phyloP scores from a whole-genome alignment of 371 early-diverging fungal genomes.

The Mucor circinelloides region DNA sequence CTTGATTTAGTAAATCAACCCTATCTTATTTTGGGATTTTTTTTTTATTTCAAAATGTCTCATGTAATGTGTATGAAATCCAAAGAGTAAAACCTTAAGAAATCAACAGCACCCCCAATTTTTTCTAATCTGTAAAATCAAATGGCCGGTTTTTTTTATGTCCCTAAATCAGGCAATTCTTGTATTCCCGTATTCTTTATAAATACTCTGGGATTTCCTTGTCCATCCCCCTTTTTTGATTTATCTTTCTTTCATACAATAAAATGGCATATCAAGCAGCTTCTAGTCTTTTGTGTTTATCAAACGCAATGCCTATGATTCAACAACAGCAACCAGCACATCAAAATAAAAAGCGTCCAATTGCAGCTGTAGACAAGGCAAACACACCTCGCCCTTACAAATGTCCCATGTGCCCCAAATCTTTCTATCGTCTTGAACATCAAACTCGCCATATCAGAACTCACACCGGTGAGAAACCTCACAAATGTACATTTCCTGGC shows the following conservation, averaged over 20 bases:
- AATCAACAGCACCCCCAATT: background rate
- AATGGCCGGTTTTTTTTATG: slow-evolving; percentile 6
- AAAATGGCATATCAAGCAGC: slow-evolving; percentile 38
- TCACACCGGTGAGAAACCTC: slow-evolving; percentile 87
- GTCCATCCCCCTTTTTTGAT: slow-evolving; percentile 7
- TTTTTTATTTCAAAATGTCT: background rate
- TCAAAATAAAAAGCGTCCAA: slow-evolving; percentile 27
- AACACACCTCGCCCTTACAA: slow-evolving; percentile 62
- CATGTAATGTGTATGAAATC: background rate
- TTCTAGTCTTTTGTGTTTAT: slow-evolving; percentile 40
- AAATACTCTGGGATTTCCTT: slow-evolving; percentile 6
- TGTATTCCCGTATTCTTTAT: slow-evolving; percentile 11
- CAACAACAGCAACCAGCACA: background rate
- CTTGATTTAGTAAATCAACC: background rate
- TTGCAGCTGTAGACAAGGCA: slow-evolving; percentile 42
- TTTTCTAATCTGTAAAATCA: slow-evolving; percentile 8
- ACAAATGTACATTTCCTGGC: slow-evolving; percentile 67
- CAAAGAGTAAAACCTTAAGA: slow-evolving; percentile 2
- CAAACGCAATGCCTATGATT: slow-evolving; percentile 16
- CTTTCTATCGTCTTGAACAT: slow-evolving; percentile 70
- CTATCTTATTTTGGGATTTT: slow-evolving; percentile 7
- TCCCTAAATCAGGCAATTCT: slow-evolving; percentile 15
- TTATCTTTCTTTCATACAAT: background rate
- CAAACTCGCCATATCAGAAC: slow-evolving; percentile 80
- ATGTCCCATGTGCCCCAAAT: slow-evolving; percentile 67